Conservation (phyloP, 768 basidiomycete species). For the Candolleomyces eurysporus region DNA sequence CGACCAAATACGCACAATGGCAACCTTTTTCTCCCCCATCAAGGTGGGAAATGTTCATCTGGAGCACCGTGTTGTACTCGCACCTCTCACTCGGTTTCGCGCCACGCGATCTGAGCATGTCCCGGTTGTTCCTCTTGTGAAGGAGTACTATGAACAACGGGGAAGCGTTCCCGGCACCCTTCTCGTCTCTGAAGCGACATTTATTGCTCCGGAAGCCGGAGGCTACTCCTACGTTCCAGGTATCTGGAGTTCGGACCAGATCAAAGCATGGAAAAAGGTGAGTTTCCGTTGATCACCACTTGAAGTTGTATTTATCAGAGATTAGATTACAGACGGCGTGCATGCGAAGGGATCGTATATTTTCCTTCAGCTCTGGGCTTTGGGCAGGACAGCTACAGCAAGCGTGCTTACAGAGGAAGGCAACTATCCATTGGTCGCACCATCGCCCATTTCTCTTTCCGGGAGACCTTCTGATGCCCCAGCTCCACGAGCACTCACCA, state of each 20-base stretch:
- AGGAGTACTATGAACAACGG: constrained; percentile 50
- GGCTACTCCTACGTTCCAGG: constrained; percentile 41
- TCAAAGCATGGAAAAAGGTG: constrained; percentile 51
- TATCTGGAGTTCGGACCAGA: constrained; percentile 48
- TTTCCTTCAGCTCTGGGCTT: constrained; percentile 46
- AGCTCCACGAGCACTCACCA: constrained; percentile 40
- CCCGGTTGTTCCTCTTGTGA: constrained; percentile 30
- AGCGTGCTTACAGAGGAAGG: constrained; percentile 34
- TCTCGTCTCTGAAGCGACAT: constrained; percentile 56
- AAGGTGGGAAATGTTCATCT: constrained; percentile 40
- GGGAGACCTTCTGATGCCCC: constrained; percentile 8
- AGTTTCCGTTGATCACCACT: constrained; percentile 2
- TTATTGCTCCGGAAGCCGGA: constrained; percentile 39
- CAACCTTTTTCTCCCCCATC: constrained; percentile 43
- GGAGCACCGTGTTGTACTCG: constrained; percentile 51
- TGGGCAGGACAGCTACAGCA: constrained; percentile 31
- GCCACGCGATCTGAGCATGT: constrained; percentile 32
- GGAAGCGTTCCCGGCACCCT: constrained; percentile 49
- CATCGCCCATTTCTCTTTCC: constrained; percentile 24
- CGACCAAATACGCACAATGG: no score
- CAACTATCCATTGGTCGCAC: constrained; percentile 24
- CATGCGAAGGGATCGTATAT: constrained; percentile 42
- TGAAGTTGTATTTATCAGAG: background rate
- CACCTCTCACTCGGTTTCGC: constrained; percentile 50
- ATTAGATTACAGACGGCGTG: constrained; percentile 41